Conservation (phyloP, 2,329 filamentous ascomycete genomes). For the Hypoxylon sp. region DNA sequence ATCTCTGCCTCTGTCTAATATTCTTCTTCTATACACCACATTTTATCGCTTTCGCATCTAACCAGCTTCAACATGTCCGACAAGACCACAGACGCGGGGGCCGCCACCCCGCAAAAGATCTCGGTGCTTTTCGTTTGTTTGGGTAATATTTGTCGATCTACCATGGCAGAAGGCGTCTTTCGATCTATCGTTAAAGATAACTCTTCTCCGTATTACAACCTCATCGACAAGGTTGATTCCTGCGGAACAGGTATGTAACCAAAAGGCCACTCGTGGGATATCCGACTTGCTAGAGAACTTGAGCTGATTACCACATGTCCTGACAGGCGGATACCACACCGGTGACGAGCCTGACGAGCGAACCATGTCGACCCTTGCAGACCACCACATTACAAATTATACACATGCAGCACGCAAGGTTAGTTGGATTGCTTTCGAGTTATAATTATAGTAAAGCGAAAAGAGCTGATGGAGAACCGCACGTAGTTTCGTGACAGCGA, state of each 20-base stretch:
- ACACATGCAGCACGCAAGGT: slow-evolving; percentile 80
- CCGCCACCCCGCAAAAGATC: slow-evolving; percentile 48
- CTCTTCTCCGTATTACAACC: slow-evolving; percentile 61
- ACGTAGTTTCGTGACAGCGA: slow-evolving; percentile 68
- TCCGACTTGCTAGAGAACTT: background rate
- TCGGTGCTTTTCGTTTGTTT: slow-evolving; percentile 95
- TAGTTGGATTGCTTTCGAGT: slow-evolving; percentile 36
- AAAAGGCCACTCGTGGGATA: no score
- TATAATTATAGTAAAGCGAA: no score
- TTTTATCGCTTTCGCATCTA: no score
- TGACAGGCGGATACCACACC: slow-evolving; percentile 78
- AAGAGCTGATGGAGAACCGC: slow-evolving; percentile 1
- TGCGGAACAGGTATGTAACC: slow-evolving; percentile 80
- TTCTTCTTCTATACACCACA: no score
- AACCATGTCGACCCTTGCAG: slow-evolving; percentile 79
- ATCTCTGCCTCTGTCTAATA: no score
- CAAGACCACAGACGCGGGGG: background rate
- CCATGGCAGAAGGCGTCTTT: slow-evolving; percentile 97
- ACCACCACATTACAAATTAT: slow-evolving; percentile 80
- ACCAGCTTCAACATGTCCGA: slow-evolving; percentile 14
- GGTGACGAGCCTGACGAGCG: slow-evolving; percentile 80
- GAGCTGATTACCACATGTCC: slow-evolving; percentile 3
- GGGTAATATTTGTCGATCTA: slow-evolving; percentile 93
- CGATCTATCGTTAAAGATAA: slow-evolving; percentile 69
- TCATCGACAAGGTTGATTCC: slow-evolving; percentile 78